Percentiles rank a stretch among this genome's conserved stretches.
phyloP scores from a whole-genome alignment of 768 basidiomycete species.

The Russula virescens region DNA sequence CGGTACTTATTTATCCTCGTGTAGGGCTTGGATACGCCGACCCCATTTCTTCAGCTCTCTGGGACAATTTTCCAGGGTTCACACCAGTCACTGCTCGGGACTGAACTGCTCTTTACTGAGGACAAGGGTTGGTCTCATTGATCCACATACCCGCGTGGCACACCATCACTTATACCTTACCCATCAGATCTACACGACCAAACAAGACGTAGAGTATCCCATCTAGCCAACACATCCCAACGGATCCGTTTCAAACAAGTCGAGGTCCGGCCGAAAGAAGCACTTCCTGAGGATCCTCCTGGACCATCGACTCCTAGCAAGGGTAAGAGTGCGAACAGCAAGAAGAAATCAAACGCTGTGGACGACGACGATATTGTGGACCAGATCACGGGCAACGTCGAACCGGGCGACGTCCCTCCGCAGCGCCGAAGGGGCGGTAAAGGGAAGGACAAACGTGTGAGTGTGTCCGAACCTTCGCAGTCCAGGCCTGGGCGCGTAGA shows the following conservation, averaged over 20 bases:
- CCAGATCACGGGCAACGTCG: conserved; percentile 13
- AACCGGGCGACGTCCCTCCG: background rate
- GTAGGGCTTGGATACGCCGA: conserved; percentile 69
- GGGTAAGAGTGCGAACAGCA: conserved; percentile 1
- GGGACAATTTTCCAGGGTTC: conserved; percentile 69
- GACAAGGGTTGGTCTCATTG: conserved; percentile 43
- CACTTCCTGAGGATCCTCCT: background rate
- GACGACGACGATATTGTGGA: conserved; percentile 10
- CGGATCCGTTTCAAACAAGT: conserved; percentile 73
- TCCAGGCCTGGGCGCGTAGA: background rate
- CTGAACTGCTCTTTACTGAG: conserved; percentile 71
- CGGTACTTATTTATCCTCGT: background rate
- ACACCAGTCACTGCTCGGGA: conserved; percentile 63
- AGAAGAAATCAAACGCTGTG: background rate
- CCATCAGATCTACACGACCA: conserved; percentile 41
- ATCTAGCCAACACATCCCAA: conserved; percentile 57
- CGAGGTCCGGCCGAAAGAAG: conserved; percentile 43
- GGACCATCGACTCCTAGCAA: background rate
- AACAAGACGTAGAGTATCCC: conserved; percentile 45
- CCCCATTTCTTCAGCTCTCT: conserved; percentile 70
- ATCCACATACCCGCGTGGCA: too few relatives aligned
- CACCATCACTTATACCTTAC: background rate
- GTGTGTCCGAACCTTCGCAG: background rate
- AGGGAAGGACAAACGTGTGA: background rate
- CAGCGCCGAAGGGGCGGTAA: background rate